Percentiles rank a stretch among this genome's conserved stretches.
These are phyloP conservation scores for Capillidium heterosporum DNA, from an alignment of 371 early-diverging fungal species.

Conservation along the genomic window DNA sequence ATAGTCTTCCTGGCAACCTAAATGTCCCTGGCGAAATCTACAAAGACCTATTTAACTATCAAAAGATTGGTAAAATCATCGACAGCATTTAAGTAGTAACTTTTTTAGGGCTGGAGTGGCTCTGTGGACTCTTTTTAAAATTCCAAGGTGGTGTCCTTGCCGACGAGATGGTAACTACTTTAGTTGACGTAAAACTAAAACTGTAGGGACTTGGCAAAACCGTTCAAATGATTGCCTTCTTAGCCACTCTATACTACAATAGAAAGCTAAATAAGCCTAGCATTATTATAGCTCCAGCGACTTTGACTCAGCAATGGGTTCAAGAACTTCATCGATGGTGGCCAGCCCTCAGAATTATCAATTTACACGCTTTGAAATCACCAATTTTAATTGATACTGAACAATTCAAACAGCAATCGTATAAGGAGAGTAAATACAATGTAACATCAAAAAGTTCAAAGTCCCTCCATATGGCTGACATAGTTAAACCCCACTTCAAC, in stretches of 20 bases:
- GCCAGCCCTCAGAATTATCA: conserved; percentile 78
- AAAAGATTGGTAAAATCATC: conserved; percentile 39
- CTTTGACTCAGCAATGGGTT: conserved; percentile 92
- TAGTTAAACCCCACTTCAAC: not conserved
- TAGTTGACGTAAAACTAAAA: conserved; percentile 3
- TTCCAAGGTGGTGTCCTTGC: conserved; percentile 89
- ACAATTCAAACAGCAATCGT: conserved; percentile 1
- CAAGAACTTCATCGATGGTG: conserved; percentile 91
- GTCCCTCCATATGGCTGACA: conserved; percentile 6
- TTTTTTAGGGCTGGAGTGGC: conserved; percentile 59
- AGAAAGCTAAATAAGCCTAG: conserved; percentile 29
- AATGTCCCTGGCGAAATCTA: conserved; percentile 71
- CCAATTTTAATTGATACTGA: too few species aligned
- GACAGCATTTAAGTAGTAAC: not conserved
- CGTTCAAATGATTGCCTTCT: conserved; percentile 73
- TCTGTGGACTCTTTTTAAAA: conserved; percentile 75
- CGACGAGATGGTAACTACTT: conserved; percentile 80
- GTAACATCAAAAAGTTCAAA: conserved; percentile 6
- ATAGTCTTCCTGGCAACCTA: conserved; percentile 29
- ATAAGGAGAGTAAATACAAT: not conserved
- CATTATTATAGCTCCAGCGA: conserved; percentile 88
- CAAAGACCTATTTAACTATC: conserved; percentile 79
- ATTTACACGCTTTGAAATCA: conserved; percentile 70
- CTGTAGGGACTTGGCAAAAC: conserved; percentile 92
- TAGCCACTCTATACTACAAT: conserved; percentile 48